Evolutionary conservation across 148 eudicot species (phyloP), one percentile per base, ranked within the genome.

Genomic region (Tetragonia tetragonoides): DNA sequence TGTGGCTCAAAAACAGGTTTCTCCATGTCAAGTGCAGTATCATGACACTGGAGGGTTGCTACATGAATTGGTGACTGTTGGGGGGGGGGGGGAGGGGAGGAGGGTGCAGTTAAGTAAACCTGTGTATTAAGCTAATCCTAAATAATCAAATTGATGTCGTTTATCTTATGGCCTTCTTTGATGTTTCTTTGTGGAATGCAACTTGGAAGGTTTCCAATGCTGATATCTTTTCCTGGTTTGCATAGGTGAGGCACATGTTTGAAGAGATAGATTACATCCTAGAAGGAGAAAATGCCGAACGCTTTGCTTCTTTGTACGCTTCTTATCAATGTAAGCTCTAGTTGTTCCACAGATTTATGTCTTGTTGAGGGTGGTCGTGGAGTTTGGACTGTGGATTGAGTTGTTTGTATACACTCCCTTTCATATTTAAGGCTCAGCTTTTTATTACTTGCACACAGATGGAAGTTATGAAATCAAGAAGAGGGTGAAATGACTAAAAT

Each of bases 211-310:
- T 66, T n/a, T 76, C 47, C 38, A 10, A 17, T 70, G 62, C 40
- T 69, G 21, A 24, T 75, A 8, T 21, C 11, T 59, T 68, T 82
- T 69, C n/a, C 73, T 76, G 82, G 44, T 66, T 75, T 88, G 82
- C 72, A 80, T 82, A 95, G 99, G 99, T 95, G 78, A 93, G 99
- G 84, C 99, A 95, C 83, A 95, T 95, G 99, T 95, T 95, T 82
- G 95, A 95, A 83, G 99, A 95, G 87, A 93, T 95, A 86, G 99
- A 95, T 86, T 95, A 95, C 81, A 85, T 95, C 82, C 85, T 90
- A 72, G 99, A 95, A 88, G 99, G 97, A 62, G 88, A 91, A 84
- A 93, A 95, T 81, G 97, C 97, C 28, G 99, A 95, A 83, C 94
- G 98, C 28, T 95, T 95, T 87, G 97, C 95, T 61, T 84, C 91